A percentile compares a stretch with the other conserved stretches of the same genome.
Evolutionary conservation across 2,329 filamentous ascomycete species (phyloP).

Genomic region (Aspergillus chevalieri): DNA sequence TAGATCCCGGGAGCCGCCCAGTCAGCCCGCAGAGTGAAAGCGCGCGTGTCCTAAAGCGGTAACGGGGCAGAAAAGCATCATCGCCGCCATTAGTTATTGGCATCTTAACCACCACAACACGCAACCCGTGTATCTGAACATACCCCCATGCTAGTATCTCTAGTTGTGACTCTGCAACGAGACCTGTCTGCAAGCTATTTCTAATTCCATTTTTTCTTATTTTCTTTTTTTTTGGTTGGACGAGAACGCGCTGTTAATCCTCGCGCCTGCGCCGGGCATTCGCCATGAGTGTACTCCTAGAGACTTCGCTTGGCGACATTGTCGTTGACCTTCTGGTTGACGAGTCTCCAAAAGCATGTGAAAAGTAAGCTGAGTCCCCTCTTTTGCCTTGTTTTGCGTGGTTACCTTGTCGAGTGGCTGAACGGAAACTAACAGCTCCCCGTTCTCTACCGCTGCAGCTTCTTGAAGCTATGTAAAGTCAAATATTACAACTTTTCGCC

Average conservation of each 20-base stretch:
- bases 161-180: too few relatives aligned
- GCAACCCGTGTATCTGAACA: too few relatives aligned
- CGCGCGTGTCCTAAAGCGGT: too few relatives aligned
- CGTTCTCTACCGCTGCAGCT: slow-evolving; percentile 52
- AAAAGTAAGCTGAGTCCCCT: slow-evolving; percentile 65
- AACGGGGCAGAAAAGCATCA: too few relatives aligned
- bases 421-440: slow-evolving; percentile 51
- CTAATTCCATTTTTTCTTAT: neutral
- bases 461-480: slow-evolving; percentile 95
- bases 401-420: slow-evolving; percentile 40
- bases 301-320: slow-evolving; percentile 89
- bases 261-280: slow-evolving; percentile 7
- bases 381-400: slow-evolving; percentile 3
- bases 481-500: slow-evolving; percentile 99
- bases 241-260: slow-evolving; percentile 10
- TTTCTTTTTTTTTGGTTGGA: neutral
- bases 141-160: too few relatives aligned
- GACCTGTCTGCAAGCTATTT: too few relatives aligned
- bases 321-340: slow-evolving; percentile 89
- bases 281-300: slow-evolving; percentile 83
- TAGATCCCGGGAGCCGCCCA: too few relatives aligned
- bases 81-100: too few relatives aligned
- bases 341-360: slow-evolving; percentile 82
- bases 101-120: too few relatives aligned
- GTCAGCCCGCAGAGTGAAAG: too few relatives aligned